These are phyloP conservation scores for Apiospora kogelbergensis DNA, from an alignment of 2,329 filamentous ascomycete species.

Conservation along the genomic window DNA sequence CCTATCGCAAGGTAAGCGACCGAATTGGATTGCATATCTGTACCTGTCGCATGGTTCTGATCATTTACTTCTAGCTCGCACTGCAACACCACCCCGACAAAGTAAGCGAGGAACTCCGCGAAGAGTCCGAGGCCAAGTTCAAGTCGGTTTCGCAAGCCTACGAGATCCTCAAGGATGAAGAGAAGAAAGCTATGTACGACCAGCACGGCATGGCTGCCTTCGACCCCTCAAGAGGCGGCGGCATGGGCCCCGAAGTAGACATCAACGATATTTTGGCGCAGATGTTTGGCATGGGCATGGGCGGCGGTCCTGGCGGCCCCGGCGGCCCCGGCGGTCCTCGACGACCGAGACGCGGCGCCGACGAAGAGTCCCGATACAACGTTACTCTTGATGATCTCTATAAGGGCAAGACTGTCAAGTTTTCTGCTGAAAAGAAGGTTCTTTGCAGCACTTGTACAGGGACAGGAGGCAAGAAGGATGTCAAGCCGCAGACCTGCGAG, in stretches of 20 bases:
- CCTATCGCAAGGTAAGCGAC: conserved; percentile 80
- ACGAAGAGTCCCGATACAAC: conserved; percentile 89
- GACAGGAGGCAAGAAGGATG: conserved; percentile 86
- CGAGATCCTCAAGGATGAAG: conserved; percentile 94
- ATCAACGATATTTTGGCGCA: conserved; percentile 90
- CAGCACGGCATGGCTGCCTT: conserved; percentile 95
- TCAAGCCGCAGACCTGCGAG: conserved; percentile 79
- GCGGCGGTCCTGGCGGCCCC: conserved; percentile 40
- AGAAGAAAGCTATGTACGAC: conserved; percentile 91
- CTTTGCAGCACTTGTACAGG: conserved; percentile 87
- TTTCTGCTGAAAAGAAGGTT: conserved; percentile 91
- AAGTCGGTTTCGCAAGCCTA: conserved; percentile 93
- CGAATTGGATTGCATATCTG: background rate
- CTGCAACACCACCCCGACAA: conserved; percentile 93
- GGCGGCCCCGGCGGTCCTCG: conserved; percentile 45
- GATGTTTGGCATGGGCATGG: conserved; percentile 80
- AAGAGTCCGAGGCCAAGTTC: conserved; percentile 86
- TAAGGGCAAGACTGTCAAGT: conserved; percentile 98
- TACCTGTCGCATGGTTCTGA: conserved; percentile 12
- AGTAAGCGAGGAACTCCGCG: conserved; percentile 80
- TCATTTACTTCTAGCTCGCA: conserved; percentile 60
- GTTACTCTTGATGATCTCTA: conserved; percentile 93
- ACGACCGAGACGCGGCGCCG: conserved; percentile 69
- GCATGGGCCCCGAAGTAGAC: conserved; percentile 69
- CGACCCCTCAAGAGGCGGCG: conserved; percentile 69